Evolutionary conservation across 208 protist genomes (phyloP).

Genomic region (Wallacemonas sp.): DNA sequence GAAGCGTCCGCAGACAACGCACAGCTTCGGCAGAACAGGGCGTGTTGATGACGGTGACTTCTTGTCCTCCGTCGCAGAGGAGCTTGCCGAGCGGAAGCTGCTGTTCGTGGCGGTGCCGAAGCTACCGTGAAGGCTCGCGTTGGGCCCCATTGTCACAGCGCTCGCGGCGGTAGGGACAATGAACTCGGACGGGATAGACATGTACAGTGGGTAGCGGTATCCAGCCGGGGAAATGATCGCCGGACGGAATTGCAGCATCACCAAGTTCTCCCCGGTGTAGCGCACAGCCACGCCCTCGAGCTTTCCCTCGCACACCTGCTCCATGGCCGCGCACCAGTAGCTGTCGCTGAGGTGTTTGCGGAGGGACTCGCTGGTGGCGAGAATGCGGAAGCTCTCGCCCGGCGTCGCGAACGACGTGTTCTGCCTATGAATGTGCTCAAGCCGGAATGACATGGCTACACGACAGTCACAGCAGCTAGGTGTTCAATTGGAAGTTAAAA

Average conservation of each 20-base stretch:
- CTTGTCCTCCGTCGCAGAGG: conserved; percentile 5
- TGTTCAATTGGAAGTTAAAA: too few relatives aligned
- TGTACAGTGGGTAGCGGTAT: conserved; percentile 86
- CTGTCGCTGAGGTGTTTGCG: conserved; percentile 83
- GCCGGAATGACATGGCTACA: conserved; percentile 53
- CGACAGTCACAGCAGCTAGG: too few relatives aligned
- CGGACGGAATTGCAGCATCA: conserved; percentile 85
- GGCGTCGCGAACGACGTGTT: conserved; percentile 73
- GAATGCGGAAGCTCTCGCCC: conserved; percentile 70
- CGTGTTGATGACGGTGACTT: conserved; percentile 9
- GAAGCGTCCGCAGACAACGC: conserved; percentile 86
- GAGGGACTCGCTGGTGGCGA: conserved; percentile 71
- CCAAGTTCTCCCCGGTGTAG: conserved; percentile 86
- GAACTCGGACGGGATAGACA: conserved; percentile 90
- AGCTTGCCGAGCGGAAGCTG: conserved; percentile 31
- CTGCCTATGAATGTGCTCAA: conserved; percentile 23
- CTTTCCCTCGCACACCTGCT: conserved; percentile 87
- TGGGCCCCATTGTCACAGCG: conserved; percentile 18
- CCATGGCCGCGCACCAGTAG: conserved; percentile 91
- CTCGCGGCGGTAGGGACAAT: conserved; percentile 57
- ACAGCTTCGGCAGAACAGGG: conserved; percentile 50
- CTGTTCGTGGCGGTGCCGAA: conserved; percentile 42
- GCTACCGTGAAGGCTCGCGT: conserved; percentile 34
- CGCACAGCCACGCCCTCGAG: conserved; percentile 82
- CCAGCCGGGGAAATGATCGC: conserved; percentile 69